Evolutionary conservation across 768 basidiomycete genomes (phyloP).

Genomic region (Auriculariales sp.): DNA sequence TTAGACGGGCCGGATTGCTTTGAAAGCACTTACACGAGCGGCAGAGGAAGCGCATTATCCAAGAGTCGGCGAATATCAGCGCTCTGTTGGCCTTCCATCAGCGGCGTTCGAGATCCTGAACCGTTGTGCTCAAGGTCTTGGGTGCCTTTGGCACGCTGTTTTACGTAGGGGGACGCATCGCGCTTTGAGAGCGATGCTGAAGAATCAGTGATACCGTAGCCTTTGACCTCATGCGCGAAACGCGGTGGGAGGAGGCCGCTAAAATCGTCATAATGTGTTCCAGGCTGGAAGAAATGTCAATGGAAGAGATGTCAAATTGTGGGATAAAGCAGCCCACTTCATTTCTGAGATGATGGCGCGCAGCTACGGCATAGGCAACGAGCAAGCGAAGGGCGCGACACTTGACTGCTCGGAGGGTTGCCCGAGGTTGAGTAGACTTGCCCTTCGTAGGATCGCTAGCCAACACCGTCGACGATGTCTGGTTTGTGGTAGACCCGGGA

Average conservation of each 20-base stretch:
- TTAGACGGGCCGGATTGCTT: neutral
- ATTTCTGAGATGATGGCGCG: constrained; percentile 70
- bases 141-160: neutral
- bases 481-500: constrained; percentile 18
- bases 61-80: constrained; percentile 47
- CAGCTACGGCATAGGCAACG: constrained; percentile 57
- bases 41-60: constrained; percentile 60
- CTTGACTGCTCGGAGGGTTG: constrained; percentile 51
- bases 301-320: neutral
- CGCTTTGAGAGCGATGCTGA: neutral
- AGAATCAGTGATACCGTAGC: neutral
- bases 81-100: constrained; percentile 41
- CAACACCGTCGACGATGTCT: constrained; percentile 68
- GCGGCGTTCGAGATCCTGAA: constrained; percentile 38
- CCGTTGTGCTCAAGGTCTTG: constrained; percentile 44
- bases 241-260: constrained; percentile 47
- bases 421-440: constrained; percentile 18
- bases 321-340: constrained; percentile 21
- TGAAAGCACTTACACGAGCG: constrained; percentile 42
- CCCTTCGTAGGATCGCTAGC: neutral
- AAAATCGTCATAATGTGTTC: constrained; percentile 54
- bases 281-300: constrained; percentile 32
- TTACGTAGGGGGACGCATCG: too few species aligned
- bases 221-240: constrained; percentile 25
- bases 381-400: constrained; percentile 53